phyloP scores from a whole-genome alignment of 1,284 basidiomycete genomes.

The Trametes pubescens region DNA sequence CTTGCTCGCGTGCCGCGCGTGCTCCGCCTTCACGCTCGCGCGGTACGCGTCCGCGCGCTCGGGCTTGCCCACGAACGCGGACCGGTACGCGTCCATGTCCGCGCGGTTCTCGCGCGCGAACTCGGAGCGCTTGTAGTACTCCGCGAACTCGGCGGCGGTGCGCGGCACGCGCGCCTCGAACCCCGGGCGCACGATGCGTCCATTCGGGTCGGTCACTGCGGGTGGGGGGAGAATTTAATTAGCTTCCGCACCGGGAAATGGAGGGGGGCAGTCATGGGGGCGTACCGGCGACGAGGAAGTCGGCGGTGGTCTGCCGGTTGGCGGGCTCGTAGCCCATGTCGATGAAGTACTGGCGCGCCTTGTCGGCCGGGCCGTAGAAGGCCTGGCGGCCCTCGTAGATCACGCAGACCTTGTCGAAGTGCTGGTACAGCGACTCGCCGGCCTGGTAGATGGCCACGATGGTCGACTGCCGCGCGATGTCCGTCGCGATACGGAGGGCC shows the following conservation, averaged over 20 bases:
- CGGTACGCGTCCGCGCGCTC: slow-evolving; percentile 50
- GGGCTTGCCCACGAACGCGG: slow-evolving; percentile 45
- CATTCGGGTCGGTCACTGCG: slow-evolving; percentile 57
- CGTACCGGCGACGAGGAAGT: slow-evolving; percentile 60
- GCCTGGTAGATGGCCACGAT: slow-evolving; percentile 72
- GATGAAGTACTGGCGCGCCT: slow-evolving; percentile 67
- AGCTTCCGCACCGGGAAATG: neutral
- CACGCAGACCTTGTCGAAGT: slow-evolving; percentile 72
- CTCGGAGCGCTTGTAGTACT: slow-evolving; percentile 54
- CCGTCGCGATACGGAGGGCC: slow-evolving; percentile 62
- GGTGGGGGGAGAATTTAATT: slow-evolving; percentile 17
- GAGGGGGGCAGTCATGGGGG: neutral
- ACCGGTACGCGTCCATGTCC: slow-evolving; percentile 55
- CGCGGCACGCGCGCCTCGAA: slow-evolving; percentile 55
- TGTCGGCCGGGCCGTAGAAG: slow-evolving; percentile 63
- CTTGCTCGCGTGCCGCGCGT: slow-evolving; percentile 46
- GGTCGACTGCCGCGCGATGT: slow-evolving; percentile 57
- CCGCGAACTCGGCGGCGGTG: slow-evolving; percentile 58
- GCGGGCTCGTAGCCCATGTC: slow-evolving; percentile 67
- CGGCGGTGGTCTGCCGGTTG: slow-evolving; percentile 64
- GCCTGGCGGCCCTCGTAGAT: slow-evolving; percentile 70
- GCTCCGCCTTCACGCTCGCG: slow-evolving; percentile 59
- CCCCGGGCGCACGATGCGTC: slow-evolving; percentile 53
- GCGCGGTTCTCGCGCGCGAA: slow-evolving; percentile 49
- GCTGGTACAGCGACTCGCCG: slow-evolving; percentile 54